Evolutionary conservation across 1,139 yeast genomes (phyloP).

Genomic region (Pichia sp.): DNA sequence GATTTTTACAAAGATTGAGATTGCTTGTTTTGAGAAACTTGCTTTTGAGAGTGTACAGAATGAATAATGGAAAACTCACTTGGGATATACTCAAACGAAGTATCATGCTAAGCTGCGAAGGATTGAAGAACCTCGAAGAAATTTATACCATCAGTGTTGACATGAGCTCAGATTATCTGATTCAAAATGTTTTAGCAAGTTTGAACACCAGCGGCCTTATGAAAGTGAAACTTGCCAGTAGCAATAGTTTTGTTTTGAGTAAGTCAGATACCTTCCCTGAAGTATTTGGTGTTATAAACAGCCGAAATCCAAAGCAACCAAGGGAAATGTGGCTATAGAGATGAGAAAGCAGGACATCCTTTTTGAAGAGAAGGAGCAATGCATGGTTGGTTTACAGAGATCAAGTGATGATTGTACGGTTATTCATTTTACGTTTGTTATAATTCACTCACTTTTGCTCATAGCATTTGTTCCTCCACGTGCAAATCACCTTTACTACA

Average conservation of each 20-base stretch:
- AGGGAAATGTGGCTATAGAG: slow-evolving; percentile 23
- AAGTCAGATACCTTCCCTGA: slow-evolving; percentile 40
- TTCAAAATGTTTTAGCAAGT: slow-evolving; percentile 41
- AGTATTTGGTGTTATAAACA: slow-evolving; percentile 30
- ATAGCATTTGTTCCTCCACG: too few species aligned
- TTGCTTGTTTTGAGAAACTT: slow-evolving; percentile 41
- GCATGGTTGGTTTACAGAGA: too few species aligned
- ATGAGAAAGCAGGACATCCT: neutral
- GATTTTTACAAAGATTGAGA: slow-evolving; percentile 34
- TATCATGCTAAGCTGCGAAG: neutral
- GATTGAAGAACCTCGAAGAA: neutral
- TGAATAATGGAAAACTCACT: slow-evolving; percentile 1
- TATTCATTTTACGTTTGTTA: too few species aligned
- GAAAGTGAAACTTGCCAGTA: slow-evolving; percentile 40
- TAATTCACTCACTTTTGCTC: too few species aligned
- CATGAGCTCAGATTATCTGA: too few species aligned
- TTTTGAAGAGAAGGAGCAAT: neutral
- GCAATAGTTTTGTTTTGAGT: slow-evolving; percentile 40
- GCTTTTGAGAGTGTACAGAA: slow-evolving; percentile 24
- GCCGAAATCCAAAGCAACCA: slow-evolving; percentile 19
- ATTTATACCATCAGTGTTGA: neutral
- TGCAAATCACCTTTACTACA: too few species aligned
- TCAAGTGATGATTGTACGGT: too few species aligned
- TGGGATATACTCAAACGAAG: neutral
- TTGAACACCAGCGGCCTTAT: slow-evolving; percentile 45